Percentiles rank a stretch among this genome's conserved stretches.
Evolutionary conservation across 2,329 filamentous ascomycete species (phyloP).

Genomic region (Trichoderma harzianum): DNA sequence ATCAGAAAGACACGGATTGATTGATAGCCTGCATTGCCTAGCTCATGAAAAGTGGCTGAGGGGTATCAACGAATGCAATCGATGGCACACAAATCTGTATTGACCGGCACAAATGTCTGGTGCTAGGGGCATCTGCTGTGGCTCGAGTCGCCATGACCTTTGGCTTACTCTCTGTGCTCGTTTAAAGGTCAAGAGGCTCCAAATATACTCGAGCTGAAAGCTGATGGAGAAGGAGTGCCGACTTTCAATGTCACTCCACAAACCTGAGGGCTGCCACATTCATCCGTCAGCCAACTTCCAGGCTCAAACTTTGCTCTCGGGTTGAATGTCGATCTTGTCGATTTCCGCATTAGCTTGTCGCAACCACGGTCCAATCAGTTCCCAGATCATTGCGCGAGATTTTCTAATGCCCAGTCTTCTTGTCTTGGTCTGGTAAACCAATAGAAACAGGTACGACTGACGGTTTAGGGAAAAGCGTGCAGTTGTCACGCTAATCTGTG

Average conservation of each 20-base stretch:
- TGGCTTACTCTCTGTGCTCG: not conserved
- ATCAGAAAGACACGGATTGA: not conserved
- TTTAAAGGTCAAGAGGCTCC: no score
- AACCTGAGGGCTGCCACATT: not conserved
- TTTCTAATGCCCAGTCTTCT: not conserved
- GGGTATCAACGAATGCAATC: not conserved
- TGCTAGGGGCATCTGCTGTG: not conserved
- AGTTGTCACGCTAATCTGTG: not conserved
- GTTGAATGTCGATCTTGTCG: not conserved
- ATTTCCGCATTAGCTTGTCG: not conserved
- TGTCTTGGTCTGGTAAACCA: not conserved
- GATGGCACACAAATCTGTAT: not conserved
- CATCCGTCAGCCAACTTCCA: not conserved
- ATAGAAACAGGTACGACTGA: not conserved
- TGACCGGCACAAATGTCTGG: not conserved
- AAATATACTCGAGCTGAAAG: not conserved
- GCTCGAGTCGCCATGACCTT: not conserved
- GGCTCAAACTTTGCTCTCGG: not conserved
- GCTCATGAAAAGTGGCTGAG: not conserved
- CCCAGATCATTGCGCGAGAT: not conserved
- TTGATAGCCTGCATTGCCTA: not conserved
- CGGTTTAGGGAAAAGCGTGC: not conserved
- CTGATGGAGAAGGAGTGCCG: not conserved
- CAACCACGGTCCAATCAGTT: not conserved
- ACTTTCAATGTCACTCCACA: not conserved